A percentile compares a stretch with the other conserved stretches of the same genome.
These are phyloP conservation scores for Zarea fungicola DNA, from an alignment of 2,329 filamentous ascomycete species.

Conservation along the genomic window DNA sequence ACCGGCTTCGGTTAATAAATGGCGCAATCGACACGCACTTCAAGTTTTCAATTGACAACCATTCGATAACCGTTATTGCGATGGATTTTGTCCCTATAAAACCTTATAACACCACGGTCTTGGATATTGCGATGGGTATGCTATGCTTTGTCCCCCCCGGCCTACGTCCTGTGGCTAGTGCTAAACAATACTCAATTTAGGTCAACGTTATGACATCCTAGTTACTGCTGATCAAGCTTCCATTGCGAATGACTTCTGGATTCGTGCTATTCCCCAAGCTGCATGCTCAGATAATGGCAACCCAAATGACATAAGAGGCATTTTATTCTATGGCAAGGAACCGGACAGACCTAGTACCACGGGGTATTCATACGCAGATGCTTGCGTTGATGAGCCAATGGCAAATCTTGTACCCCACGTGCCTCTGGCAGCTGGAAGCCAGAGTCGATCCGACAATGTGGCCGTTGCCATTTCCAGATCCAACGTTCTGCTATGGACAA, in stretches of 20 bases:
- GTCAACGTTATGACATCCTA: neutral
- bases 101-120: conserved; percentile 45
- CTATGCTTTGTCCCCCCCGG: conserved; percentile 36
- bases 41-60: conserved; percentile 51
- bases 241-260: conserved; percentile 36
- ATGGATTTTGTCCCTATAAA: conserved; percentile 54
- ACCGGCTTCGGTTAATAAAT: conserved; percentile 46
- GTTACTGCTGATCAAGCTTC: neutral
- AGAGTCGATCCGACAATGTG: neutral
- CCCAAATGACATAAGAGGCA: conserved; percentile 32
- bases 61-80: conserved; percentile 52
- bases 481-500: neutral
- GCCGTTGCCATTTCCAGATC: neutral
- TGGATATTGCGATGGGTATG: conserved; percentile 46
- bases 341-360: neutral
- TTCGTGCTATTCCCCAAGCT: conserved; percentile 40
- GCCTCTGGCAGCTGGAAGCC: neutral
- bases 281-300: conserved; percentile 37
- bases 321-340: neutral
- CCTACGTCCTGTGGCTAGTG: neutral
- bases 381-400: neutral
- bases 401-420: neutral
- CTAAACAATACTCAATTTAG: neutral
- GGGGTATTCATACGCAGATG: neutral
- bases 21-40: conserved; percentile 38